A percentile compares a stretch with the other conserved stretches of the same genome.
Conservation (phyloP, 169 alveolate genomes). For the Cyclospora cayetanensis region DNA sequence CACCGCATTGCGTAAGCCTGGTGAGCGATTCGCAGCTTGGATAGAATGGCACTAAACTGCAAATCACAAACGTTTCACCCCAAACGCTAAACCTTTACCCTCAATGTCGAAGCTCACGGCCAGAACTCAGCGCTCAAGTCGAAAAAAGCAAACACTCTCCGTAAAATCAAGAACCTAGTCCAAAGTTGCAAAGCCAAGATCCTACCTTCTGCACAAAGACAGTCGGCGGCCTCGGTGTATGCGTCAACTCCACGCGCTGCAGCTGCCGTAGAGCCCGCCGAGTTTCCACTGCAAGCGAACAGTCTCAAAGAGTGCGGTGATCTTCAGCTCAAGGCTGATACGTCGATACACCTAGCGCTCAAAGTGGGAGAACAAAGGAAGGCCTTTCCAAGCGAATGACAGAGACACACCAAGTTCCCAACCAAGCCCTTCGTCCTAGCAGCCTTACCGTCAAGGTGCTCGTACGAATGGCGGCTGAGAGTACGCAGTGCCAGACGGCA, state of each 20-base stretch:
- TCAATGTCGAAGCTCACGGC: neutral
- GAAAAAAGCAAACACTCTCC: neutral
- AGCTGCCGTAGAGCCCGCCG: slow-evolving; percentile 40
- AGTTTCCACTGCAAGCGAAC: neutral
- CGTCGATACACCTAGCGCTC: too few relatives aligned
- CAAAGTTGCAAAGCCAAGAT: neutral
- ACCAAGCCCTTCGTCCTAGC: neutral
- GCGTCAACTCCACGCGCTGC: slow-evolving; percentile 11
- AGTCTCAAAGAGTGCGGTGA: too few relatives aligned
- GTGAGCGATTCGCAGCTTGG: slow-evolving; percentile 67
- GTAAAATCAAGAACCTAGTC: neutral
- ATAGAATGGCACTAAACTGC: slow-evolving; percentile 67
- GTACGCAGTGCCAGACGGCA: slow-evolving; percentile 30
- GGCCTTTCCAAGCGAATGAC: too few relatives aligned
- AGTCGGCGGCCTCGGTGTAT: slow-evolving; percentile 47
- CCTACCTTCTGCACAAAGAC: slow-evolving; percentile 24
- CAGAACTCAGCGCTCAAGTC: neutral
- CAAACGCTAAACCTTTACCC: slow-evolving; percentile 17
- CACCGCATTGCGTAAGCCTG: slow-evolving; percentile 61
- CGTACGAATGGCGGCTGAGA: neutral
- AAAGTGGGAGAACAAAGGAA: too few relatives aligned
- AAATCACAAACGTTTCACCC: slow-evolving; percentile 13
- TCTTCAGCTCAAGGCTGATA: too few relatives aligned
- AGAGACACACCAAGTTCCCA: neutral
- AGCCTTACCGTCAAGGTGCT: neutral